Percentiles rank a stretch among this genome's conserved stretches.
Conservation (phyloP, 257 asterid genomes). For the Salvia rosmarinus region DNA sequence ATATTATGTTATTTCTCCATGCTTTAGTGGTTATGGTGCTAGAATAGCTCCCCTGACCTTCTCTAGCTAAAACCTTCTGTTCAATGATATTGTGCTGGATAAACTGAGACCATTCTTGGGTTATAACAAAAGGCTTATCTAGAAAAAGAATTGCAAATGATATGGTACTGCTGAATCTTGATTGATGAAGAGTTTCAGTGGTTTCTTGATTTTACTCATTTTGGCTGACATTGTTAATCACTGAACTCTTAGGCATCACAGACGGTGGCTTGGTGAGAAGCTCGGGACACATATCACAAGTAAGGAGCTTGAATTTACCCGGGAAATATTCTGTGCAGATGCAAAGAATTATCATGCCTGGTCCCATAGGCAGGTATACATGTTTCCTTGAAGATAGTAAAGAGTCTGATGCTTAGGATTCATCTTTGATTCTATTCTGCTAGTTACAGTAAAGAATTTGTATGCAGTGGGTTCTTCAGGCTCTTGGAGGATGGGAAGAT, state of each 20-base stretch:
- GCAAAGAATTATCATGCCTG: constrained; percentile 97
- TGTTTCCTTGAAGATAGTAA: constrained; percentile 5
- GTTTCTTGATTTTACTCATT: constrained; percentile 11
- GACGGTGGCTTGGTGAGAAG: constrained; percentile 96
- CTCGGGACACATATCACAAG: constrained; percentile 55
- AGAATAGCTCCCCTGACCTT: not conserved
- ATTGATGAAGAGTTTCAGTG: not conserved
- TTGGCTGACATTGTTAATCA: not conserved
- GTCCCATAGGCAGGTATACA: constrained; percentile 92
- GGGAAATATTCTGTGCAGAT: constrained; percentile 65
- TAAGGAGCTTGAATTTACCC: constrained; percentile 78
- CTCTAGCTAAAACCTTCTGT: not conserved
- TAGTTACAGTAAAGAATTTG: constrained; percentile 26
- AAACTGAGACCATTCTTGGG: not conserved
- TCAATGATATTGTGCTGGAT: not conserved
- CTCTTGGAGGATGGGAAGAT: constrained; percentile 96
- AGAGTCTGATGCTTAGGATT: not conserved
- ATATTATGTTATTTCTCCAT: not conserved
- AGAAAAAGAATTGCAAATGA: not conserved
- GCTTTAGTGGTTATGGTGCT: constrained; percentile 5
- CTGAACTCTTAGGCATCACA: constrained; percentile 76
- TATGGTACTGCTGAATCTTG: not conserved
- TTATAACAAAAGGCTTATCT: not conserved
- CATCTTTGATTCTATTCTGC: constrained; percentile 20
- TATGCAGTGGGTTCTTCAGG: constrained; percentile 93